Base-by-base conservation (phyloP, 805 yeast species). In the Lipomyces orientalis region DNA sequence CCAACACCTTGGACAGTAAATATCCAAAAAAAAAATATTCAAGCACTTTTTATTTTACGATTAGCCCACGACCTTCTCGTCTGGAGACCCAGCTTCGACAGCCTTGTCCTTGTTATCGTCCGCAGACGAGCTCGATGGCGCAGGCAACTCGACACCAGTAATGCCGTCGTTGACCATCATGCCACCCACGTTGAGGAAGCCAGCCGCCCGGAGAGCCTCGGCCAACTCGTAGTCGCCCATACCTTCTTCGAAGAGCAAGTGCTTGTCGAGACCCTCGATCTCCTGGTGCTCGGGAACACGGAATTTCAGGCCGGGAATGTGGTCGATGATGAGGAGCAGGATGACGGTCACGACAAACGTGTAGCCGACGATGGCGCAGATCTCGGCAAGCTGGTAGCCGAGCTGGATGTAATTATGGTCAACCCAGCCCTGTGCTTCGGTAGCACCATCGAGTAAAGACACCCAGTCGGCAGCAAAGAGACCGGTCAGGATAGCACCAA, bases 391-490 rank as follows among this genome's bases (percentile, higher is more conserved):
- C 83, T 94, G 98, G 80, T 89, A 89, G 73, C 97, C 95, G 72
- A 93, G 86, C 81, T 93, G 98, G 67, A 80, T 83, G 79, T 84
- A 91, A 83, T 91, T 86, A 74, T 90, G 92, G 82, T 90, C 90
- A 69, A 93, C 80, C 95, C 97, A 91, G 68, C 97, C 73, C 10
- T 52, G 97, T 88, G 66, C 64, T n/a, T 31, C 67, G 33, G 70
- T 65, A 35, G 61, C 64, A 62, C 90, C 93, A 75, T 90, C 93
- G 14, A 88, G 78, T 34, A 89, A 89, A 66, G 92, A 88, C 71
- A 91, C 87, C 79, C 90, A 89, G 79, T 90, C 91, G 61, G 96
- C 91, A 34, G 98, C 97, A 78, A 94, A 94, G 71, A 94, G 83
- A 77, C 97, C 98, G 31, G 98, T 94, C 79, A 93, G 78, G 29